Conservation (phyloP, 208 protist species). For the Wallacemonas collosoma region DNA sequence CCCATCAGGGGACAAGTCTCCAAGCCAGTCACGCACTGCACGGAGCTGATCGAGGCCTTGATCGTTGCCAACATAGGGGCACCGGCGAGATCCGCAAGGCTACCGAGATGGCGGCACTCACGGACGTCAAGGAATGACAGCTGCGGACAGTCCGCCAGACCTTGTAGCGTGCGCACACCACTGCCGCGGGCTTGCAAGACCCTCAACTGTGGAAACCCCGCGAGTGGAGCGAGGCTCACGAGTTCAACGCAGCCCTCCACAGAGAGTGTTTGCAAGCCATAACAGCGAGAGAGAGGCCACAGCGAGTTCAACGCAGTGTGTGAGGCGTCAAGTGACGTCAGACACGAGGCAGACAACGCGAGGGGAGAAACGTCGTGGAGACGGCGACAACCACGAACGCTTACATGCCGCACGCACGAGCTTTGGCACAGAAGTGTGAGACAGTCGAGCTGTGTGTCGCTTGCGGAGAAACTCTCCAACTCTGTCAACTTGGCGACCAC, state of each 20-base stretch:
- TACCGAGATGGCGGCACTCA: slow-evolving; percentile 1
- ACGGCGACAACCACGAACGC: not conserved
- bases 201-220: not conserved
- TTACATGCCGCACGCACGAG: not conserved
- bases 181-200: not conserved
- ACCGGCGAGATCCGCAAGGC: not conserved
- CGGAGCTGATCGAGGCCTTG: slow-evolving; percentile 3
- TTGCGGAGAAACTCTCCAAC: not conserved
- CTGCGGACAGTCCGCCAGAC: not conserved
- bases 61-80: not conserved
- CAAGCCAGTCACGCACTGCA: not conserved
- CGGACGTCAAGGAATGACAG: slow-evolving; percentile 6
- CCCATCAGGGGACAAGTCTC: not conserved
- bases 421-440: not conserved
- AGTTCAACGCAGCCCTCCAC: not conserved
- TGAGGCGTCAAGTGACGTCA: not conserved
- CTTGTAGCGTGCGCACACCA: not conserved
- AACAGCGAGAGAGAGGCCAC: not conserved
- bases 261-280: not conserved
- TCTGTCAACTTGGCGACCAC: not conserved
- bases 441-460: not conserved
- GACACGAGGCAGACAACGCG: not conserved
- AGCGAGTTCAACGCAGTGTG: not conserved
- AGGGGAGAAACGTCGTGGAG: not conserved
- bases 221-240: not conserved